Base-by-base conservation (phyloP, 257 asterid genomes). In the Solanum paucissectum region DNA sequence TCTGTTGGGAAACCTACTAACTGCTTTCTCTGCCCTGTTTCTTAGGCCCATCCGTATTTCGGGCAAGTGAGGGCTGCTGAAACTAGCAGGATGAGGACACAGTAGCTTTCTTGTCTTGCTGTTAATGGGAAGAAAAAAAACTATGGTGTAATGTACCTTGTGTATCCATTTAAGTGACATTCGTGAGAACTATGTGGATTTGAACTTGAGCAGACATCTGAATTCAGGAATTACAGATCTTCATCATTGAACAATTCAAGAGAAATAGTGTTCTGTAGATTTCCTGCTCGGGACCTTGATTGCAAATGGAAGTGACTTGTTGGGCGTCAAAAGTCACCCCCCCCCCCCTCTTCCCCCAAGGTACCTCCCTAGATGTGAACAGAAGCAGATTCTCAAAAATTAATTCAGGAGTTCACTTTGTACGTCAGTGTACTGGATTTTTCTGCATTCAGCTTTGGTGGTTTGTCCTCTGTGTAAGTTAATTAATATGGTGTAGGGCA, bases 21-120 rank as follows among this genome's bases (percentile, higher is more conserved):
- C 82, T 40, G 3, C 21, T 85, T 85, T 66, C 44, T 33, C 52
- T 68, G 29, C 29, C 29, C 27, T 86, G 44, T 40, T 36, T 86
- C 13, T 44, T 86, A 86, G 88, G 84, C 40, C 68, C 88, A 86
- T 62, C 74, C 88, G 20, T 86, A 86, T 23, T 86, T 86, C 84
- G 75, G 62, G 58, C 88, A 72, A 86, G 73, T 86, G 88, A 86
- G 37, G 88, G 84, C 84, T 49, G 81, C 81, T n/a, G 87, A 85
- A 85, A 85, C 37, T 85, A 62, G 87, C 87, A 66, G 87, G 62
- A 85, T 62, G 87, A 40, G 77, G 77, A n/a, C 87, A 85, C 40
- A 85, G 85, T 81, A 81, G 68, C 68, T 81, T 29, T 29, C 6
- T 46, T 9, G 68, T 81, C 42, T 27, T 46, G 68, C 84, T 44